phyloP scores from a whole-genome alignment of 345 rosid genomes.

The Raphanus sativus region DNA sequence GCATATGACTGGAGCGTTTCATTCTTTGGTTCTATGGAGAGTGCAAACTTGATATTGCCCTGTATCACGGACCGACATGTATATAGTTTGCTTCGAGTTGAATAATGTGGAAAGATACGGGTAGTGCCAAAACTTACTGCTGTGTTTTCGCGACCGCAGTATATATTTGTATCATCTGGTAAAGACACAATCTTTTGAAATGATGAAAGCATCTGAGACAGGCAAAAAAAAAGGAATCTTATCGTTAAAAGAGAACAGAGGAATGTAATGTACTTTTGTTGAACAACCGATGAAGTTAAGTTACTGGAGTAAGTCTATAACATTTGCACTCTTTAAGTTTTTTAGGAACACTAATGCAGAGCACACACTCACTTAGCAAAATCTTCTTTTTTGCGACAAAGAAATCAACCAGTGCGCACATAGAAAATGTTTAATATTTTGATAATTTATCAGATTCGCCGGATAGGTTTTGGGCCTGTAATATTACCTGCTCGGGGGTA shows the following conservation, averaged over 20 bases:
- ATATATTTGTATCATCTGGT: constrained; percentile 84
- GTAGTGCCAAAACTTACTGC: constrained; percentile 56
- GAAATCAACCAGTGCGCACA: neutral
- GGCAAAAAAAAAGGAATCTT: neutral
- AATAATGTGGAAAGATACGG: neutral
- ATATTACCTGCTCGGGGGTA: constrained; percentile 77
- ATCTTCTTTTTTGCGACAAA: neutral
- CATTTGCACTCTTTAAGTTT: neutral
- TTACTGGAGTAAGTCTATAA: neutral
- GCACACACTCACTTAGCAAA: neutral
- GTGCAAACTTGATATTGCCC: constrained; percentile 88
- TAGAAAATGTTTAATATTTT: neutral
- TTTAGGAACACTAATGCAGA: neutral
- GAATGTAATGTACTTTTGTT: neutral
- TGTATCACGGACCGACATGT: constrained; percentile 36
- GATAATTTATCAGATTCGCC: neutral
- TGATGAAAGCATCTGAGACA: constrained; percentile 80
- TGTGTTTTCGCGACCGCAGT: constrained; percentile 92
- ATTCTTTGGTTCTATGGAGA: constrained; percentile 88
- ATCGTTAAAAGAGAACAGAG: neutral
- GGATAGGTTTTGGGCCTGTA: neutral
- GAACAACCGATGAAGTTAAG: neutral
- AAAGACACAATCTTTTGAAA: constrained; percentile 67
- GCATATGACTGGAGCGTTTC: constrained; percentile 81
- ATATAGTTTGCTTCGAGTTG: constrained; percentile 21